Evolutionary conservation across 2,329 filamentous ascomycete species (phyloP), one percentile per base, ranked within the genome.

Genomic region (Hypomyces perniciosus): DNA sequence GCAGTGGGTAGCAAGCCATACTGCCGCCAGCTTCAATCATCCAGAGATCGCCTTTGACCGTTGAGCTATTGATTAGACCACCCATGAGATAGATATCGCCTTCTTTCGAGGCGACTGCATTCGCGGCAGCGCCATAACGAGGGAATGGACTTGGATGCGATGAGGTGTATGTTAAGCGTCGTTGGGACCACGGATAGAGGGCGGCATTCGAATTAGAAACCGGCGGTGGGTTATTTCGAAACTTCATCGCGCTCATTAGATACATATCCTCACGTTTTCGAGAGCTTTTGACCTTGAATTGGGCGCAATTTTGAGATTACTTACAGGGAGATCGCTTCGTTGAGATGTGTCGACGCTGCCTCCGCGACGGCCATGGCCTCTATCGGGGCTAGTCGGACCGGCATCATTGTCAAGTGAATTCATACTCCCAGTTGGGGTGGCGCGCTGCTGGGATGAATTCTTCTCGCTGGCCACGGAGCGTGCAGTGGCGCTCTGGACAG

Each of bases 61-160:
- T 96, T 35, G 90, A 88, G 59, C 92, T 92, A 64, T 95, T 92
- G 62, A 99, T 92, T 54, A 99, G 72, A 46, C 93, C 93, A 56
- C 93, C 93, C 91, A 99, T 97, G 64, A 99, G 79, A 64, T 97
- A 99, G 51, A 99, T 88, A 61, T 95, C 90, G 53, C 95, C 95
- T 69, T 99, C 93, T 71, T 97, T 97, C 37, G 91, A 96, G 27
- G 91, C 88, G 12, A 86, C 79, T 1, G 90, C 81, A 68, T 99
- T 99, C 67, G 96, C 92, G 6, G 95, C 93, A 46, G 95, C 90
- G 65, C 93, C 93, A 78, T 99, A 99, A 66, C 93, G 84, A 10
- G 93, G 93, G 61, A 99, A 99, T 0, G 93, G 93, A 59, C 89
- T 91, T 8, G 85, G 80, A 62, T 90, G 85, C 3, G 85, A 80